Conservation (phyloP, 2,329 filamentous ascomycete species). For the Aureobasidium leucospermi region DNA sequence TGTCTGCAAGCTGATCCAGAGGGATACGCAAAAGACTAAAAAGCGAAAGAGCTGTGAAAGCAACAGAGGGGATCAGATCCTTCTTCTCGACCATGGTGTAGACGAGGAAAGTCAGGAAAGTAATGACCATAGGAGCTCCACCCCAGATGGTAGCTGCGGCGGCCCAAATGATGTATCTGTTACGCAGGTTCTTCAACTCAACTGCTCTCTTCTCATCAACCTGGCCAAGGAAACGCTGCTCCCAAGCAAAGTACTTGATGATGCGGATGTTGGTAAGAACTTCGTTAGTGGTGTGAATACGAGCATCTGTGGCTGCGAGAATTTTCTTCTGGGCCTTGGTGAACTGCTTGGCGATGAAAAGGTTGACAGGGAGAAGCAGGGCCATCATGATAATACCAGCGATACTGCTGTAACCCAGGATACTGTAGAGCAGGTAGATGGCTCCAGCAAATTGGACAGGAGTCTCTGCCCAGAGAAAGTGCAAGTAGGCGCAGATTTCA, state of each 20-base stretch:
- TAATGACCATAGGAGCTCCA: constrained; percentile 88
- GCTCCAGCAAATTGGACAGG: constrained; percentile 82
- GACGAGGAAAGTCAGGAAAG: constrained; percentile 89
- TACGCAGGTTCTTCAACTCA: constrained; percentile 72
- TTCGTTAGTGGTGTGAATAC: constrained; percentile 95
- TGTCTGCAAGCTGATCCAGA: constrained; percentile 91
- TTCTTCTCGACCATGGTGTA: constrained; percentile 89
- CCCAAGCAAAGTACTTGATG: constrained; percentile 99
- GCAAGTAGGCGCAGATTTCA: constrained; percentile 88
- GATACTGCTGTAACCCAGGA: constrained; percentile 88
- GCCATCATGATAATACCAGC: constrained; percentile 89
- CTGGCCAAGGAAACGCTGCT: constrained; percentile 76
- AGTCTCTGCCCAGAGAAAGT: constrained; percentile 89
- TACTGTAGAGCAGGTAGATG: constrained; percentile 73
- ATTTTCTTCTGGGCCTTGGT: constrained; percentile 82
- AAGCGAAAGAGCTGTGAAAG: constrained; percentile 91
- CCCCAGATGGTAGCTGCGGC: constrained; percentile 92
- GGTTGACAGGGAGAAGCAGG: constrained; percentile 81
- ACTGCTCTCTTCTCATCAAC: constrained; percentile 80
- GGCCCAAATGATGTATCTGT: constrained; percentile 86
- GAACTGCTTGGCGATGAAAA: constrained; percentile 80
- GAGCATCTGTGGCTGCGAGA: constrained; percentile 85
- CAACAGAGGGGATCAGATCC: constrained; percentile 80
- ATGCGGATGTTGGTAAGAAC: constrained; percentile 95
- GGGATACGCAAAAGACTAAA: constrained; percentile 92